These are phyloP conservation scores for Zymoseptoria brevis DNA, from an alignment of 2,329 filamentous ascomycete genomes.

Conservation along the genomic window DNA sequence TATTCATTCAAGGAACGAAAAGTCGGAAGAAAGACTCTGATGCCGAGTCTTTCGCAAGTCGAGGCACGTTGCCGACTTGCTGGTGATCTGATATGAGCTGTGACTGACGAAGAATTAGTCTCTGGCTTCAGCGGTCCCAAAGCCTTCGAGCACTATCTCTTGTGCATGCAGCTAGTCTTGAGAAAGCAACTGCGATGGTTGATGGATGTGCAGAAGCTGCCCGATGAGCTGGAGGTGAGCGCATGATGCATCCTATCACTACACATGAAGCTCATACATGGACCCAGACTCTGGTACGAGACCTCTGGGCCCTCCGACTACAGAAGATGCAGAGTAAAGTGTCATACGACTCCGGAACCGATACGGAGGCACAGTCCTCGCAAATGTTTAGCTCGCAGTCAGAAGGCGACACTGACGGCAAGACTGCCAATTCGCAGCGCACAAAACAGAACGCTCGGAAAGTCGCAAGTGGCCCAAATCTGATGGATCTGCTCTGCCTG, in stretches of 20 bases:
- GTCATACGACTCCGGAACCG: constrained; percentile 28
- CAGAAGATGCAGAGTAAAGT: constrained; percentile 44
- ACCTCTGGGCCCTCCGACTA: constrained; percentile 76
- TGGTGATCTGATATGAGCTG: neutral
- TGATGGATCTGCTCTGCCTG: constrained; percentile 67
- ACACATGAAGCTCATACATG: neutral
- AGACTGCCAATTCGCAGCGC: constrained; percentile 27
- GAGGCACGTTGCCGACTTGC: constrained; percentile 6
- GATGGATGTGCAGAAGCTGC: constrained; percentile 57
- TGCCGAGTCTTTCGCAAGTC: constrained; percentile 22
- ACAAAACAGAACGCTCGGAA: constrained; percentile 30
- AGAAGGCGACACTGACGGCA: constrained; percentile 33
- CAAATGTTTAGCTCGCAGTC: constrained; percentile 54
- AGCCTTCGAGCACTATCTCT: constrained; percentile 71
- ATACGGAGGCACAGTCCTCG: constrained; percentile 33
- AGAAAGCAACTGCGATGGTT: constrained; percentile 74
- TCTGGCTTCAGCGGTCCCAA: constrained; percentile 51
- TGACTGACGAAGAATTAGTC: constrained; percentile 4
- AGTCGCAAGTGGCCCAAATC: constrained; percentile 47
- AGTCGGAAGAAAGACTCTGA: constrained; percentile 24
- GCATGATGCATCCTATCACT: neutral
- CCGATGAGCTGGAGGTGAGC: constrained; percentile 62
- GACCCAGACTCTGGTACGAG: constrained; percentile 56
- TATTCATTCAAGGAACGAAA: constrained; percentile 22
- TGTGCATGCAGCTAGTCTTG: constrained; percentile 75